Evolutionary conservation across 768 basidiomycete genomes (phyloP), one percentile per base, ranked within the genome.

Genomic region (Psilocybe subaeruginosa): DNA sequence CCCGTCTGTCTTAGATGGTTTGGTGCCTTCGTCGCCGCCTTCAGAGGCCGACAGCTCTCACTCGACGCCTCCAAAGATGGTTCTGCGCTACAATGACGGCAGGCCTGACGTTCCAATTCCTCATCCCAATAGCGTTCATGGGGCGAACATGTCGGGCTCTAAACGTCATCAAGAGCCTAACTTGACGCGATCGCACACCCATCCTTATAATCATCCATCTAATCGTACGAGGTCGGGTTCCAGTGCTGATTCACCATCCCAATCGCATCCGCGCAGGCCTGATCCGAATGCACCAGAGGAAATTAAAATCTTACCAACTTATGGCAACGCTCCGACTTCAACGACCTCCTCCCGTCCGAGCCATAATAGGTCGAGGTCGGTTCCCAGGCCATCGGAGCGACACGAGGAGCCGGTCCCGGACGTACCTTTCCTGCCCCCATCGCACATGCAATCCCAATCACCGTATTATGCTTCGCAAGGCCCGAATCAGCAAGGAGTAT

Each of bases 11-110:
- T 70, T 86, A 33, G 72, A 82, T 43, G 81, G 77, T n/a, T 68
- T 73, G 59, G 66, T 76, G 17, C 75, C 76, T 12, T 73, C 77
- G 19, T 75, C 79, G 16, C 79, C 82, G 4, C 73, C 77, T 33
- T 84, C 83, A 37, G 82, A 82, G 45, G 79, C 76, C 2, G 82
- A 76, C 60, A 85, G 83, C 69, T 76, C 80, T 8, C 74, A 76
- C 63, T 85, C 84, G 7, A 66, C 85, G 9, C 91, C 91, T 1
- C 90, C 91, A 3, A 85, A 82, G 67, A 90, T 92, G 88, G 74
- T 91, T 61, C 74, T 92, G 66, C 83, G 83, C 57, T 92, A 86
- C 70, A 78, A 76, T 19, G 85, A 89, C 68, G 89, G 91, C 2
- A 72, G 86, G 41, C 81, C 81, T 2, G 87, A 90, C 73, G 73